Percentiles rank a stretch among this genome's conserved stretches.
Evolutionary conservation across 345 rosid species (phyloP).

Genomic region (Brassica carinata): DNA sequence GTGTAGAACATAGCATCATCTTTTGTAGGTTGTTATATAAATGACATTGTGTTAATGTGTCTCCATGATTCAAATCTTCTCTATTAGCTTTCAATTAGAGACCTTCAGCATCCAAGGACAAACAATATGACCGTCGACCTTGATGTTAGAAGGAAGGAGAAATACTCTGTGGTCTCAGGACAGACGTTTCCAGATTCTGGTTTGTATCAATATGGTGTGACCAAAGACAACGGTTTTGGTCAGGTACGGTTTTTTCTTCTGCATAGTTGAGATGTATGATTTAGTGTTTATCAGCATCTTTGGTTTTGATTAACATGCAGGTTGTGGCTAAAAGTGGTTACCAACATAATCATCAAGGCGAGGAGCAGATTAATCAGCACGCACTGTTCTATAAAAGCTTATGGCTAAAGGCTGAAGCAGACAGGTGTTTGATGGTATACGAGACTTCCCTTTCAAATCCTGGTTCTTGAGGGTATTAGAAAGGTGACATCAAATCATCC

Average conservation of each 20-base stretch:
- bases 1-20: background rate
- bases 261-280: slow-evolving; percentile 1
- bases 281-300: slow-evolving; percentile 10
- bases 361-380: slow-evolving; percentile 39
- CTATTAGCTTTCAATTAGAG: slow-evolving; percentile 38
- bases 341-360: slow-evolving; percentile 26
- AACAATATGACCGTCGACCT: slow-evolving; percentile 36
- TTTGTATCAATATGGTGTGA: slow-evolving; percentile 33
- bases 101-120: slow-evolving; percentile 38
- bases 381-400: slow-evolving; percentile 44
- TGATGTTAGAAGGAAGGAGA: slow-evolving; percentile 39
- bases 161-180: slow-evolving; percentile 23
- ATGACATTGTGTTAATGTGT: slow-evolving; percentile 32
- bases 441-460: slow-evolving; percentile 36
- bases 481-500: slow-evolving; percentile 37
- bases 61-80: slow-evolving; percentile 33
- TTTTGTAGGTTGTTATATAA: slow-evolving; percentile 6
- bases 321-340: slow-evolving; percentile 27
- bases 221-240: slow-evolving; percentile 29
- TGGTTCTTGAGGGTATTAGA: slow-evolving; percentile 20
- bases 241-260: slow-evolving; percentile 39
- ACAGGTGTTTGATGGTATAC: slow-evolving; percentile 43
- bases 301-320: slow-evolving; percentile 38
- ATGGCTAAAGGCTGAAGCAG: slow-evolving; percentile 55
- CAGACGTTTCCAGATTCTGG: slow-evolving; percentile 31